These are phyloP conservation scores for Cubamyces sp. DNA, from an alignment of 768 basidiomycete genomes.

Conservation along the genomic window DNA sequence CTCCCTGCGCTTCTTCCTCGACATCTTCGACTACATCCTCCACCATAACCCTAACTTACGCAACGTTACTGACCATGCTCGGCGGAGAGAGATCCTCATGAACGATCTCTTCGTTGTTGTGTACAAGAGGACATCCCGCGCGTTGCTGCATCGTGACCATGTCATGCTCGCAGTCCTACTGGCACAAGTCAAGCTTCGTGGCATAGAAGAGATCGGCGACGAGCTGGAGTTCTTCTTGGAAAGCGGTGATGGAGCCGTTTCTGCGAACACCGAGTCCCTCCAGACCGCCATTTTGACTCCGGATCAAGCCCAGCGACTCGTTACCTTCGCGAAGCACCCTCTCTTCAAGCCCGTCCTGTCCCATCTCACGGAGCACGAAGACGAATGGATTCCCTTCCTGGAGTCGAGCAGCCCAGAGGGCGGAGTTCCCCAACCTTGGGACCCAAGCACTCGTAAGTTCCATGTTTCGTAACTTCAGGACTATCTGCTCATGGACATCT, in stretches of 20 bases:
- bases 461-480: not conserved
- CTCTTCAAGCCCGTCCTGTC: slow-evolving; percentile 78
- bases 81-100: slow-evolving; percentile 78
- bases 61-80: slow-evolving; percentile 70
- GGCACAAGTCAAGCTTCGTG: slow-evolving; percentile 85
- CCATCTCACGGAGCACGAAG: slow-evolving; percentile 62
- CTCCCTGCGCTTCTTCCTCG: slow-evolving; percentile 96
- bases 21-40: slow-evolving; percentile 95
- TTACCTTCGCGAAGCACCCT: slow-evolving; percentile 69
- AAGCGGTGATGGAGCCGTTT: slow-evolving; percentile 69
- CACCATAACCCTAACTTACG: slow-evolving; percentile 90
- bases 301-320: slow-evolving; percentile 72
- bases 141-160: slow-evolving; percentile 88
- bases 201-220: slow-evolving; percentile 76
- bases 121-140: slow-evolving; percentile 87
- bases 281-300: slow-evolving; percentile 56
- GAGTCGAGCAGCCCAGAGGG: slow-evolving; percentile 67
- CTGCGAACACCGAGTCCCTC: slow-evolving; percentile 42
- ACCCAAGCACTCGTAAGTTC: slow-evolving; percentile 71
- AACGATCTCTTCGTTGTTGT: slow-evolving; percentile 89
- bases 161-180: slow-evolving; percentile 89
- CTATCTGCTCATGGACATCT: slow-evolving; percentile 23
- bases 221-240: slow-evolving; percentile 94
- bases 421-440: slow-evolving; percentile 79
- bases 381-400: slow-evolving; percentile 75